Conservation (phyloP, 371 early-diverging fungal species). For the Nematocida ironsii region DNA sequence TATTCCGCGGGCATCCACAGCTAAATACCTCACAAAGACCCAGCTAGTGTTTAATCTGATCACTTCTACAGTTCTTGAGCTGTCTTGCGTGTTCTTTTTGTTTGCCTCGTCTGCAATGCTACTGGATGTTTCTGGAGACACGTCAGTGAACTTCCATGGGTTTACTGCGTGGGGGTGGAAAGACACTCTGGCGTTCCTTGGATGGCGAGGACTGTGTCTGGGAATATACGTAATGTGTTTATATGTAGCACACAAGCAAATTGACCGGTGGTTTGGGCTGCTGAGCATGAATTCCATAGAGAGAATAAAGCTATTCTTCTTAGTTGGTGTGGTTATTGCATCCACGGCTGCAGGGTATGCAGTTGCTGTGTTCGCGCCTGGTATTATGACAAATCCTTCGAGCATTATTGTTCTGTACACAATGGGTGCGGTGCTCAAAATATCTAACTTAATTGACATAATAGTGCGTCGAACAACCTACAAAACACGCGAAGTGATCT, state of each 20-base stretch:
- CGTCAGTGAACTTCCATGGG: not conserved
- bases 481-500: not conserved
- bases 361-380: not conserved
- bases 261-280: not conserved
- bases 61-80: not conserved
- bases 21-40: not conserved
- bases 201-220: slow-evolving; percentile 4
- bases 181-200: not conserved
- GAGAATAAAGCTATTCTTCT: not conserved
- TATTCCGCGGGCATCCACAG: not conserved
- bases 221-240: not conserved
- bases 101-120: not conserved
- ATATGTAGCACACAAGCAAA: slow-evolving; percentile 12
- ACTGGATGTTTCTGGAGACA: not conserved
- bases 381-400: not conserved
- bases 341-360: not conserved
- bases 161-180: not conserved
- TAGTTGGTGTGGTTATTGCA: not conserved
- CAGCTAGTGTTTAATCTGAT: slow-evolving; percentile 12
- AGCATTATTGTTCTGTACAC: not conserved
- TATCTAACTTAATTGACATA: slow-evolving; percentile 13
- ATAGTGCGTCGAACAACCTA: not conserved
- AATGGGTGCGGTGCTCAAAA: slow-evolving; percentile 10
- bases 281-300: not conserved
- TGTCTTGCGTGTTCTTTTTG: slow-evolving; percentile 13